phyloP scores from a whole-genome alignment of 2,329 filamentous ascomycete species.

The Alternaria sp. region DNA sequence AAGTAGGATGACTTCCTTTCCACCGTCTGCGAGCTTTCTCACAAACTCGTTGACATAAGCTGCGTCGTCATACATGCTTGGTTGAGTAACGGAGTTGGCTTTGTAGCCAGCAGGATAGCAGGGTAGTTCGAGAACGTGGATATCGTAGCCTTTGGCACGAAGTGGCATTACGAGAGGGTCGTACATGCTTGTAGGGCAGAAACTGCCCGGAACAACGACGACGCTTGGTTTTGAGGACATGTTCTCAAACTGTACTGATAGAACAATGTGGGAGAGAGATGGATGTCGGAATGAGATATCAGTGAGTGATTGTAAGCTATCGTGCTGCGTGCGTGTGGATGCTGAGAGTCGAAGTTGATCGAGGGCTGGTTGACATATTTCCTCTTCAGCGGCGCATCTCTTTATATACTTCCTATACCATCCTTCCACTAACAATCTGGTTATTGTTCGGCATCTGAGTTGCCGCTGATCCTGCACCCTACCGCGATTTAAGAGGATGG shows the following conservation, averaged over 20 bases:
- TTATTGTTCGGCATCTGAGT: neutral
- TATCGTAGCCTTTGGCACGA: conserved; percentile 18
- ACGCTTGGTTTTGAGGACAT: conserved; percentile 26
- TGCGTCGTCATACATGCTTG: conserved; percentile 41
- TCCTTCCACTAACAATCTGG: neutral
- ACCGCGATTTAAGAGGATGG: neutral
- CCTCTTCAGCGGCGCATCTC: neutral
- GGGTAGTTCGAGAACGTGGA: conserved; percentile 20
- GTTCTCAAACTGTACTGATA: neutral
- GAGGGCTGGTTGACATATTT: neutral
- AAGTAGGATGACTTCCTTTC: conserved; percentile 46
- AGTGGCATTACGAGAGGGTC: conserved; percentile 15
- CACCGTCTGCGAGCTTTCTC: conserved; percentile 34
- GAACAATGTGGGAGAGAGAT: neutral
- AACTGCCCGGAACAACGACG: conserved; percentile 36
- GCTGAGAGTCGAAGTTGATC: neutral
- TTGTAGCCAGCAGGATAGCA: conserved; percentile 19
- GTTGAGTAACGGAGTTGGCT: conserved; percentile 3
- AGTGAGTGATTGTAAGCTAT: neutral
- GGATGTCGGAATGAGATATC: neutral
- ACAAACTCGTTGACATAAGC: conserved; percentile 32
- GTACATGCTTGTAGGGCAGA: conserved; percentile 23
- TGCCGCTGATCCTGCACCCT: neutral
- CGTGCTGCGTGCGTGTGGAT: neutral
- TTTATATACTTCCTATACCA: neutral